Conservation (phyloP, 345 rosid genomes). For the Firmiana major region DNA sequence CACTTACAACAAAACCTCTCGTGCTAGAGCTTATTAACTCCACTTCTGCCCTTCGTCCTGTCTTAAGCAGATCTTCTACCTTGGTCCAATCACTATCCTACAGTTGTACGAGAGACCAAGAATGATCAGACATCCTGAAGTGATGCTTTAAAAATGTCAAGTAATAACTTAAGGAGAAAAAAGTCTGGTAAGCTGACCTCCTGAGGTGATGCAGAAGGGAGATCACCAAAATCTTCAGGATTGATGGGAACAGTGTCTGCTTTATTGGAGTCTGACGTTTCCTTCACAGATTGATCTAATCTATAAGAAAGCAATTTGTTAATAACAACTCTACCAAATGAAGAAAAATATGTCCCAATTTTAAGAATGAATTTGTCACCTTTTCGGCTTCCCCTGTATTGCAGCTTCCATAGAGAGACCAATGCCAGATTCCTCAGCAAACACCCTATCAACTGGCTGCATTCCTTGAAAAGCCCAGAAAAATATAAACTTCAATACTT, state of each 20-base stretch:
- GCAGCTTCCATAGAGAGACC: conserved; percentile 32
- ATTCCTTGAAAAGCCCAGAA: conserved; percentile 45
- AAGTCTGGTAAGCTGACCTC: conserved; percentile 45
- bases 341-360: conserved; percentile 10
- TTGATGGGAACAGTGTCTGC: conserved; percentile 23
- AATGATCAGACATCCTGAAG: conserved; percentile 16
- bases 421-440: conserved; percentile 29
- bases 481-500: conserved; percentile 19
- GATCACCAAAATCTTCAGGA: conserved; percentile 31
- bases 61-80: conserved; percentile 59
- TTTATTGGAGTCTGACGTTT: conserved; percentile 26
- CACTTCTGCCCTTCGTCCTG: conserved; percentile 58
- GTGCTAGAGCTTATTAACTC: conserved; percentile 77
- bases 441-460: conserved; percentile 40
- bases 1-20: conserved; percentile 82
- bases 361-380: conserved; percentile 37
- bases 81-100: conserved; percentile 78
- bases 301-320: conserved; percentile 41
- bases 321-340: conserved; percentile 13
- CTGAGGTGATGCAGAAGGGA: conserved; percentile 38
- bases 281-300: conserved; percentile 43
- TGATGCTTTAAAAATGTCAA: background rate
- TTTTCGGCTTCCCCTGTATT: conserved; percentile 64
- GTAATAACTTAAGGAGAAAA: background rate
- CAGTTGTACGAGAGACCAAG: conserved; percentile 19